Evolutionary conservation across 495 filamentous ascomycete genomes (phyloP).

Genomic region (Tricharina praecox): DNA sequence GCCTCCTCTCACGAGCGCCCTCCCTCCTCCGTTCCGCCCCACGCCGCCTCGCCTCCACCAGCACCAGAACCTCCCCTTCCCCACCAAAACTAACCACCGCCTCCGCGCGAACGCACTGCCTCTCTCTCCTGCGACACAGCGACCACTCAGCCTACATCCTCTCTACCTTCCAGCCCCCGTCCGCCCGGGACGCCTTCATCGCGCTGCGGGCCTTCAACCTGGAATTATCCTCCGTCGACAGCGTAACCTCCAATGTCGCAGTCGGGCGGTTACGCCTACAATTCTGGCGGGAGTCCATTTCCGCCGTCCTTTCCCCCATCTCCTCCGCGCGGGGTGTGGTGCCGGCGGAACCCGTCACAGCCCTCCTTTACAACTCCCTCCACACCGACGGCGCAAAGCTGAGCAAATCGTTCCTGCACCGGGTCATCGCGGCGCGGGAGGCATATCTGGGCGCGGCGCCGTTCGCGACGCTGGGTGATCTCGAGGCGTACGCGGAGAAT

Average conservation of each 20-base stretch:
- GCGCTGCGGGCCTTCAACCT: slow-evolving; percentile 86
- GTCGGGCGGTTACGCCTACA: slow-evolving; percentile 77
- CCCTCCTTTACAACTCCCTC: slow-evolving; percentile 58
- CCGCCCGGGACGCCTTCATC: slow-evolving; percentile 62
- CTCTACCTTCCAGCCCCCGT: slow-evolving; percentile 58
- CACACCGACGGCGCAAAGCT: slow-evolving; percentile 9
- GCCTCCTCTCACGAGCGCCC: no score
- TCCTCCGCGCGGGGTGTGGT: slow-evolving; percentile 44
- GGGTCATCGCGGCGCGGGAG: slow-evolving; percentile 49
- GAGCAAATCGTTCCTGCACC: slow-evolving; percentile 56
- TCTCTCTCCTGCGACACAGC: slow-evolving; percentile 44
- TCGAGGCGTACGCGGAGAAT: slow-evolving; percentile 82
- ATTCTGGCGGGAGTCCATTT: slow-evolving; percentile 79
- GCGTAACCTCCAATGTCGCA: slow-evolving; percentile 62
- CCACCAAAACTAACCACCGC: neutral
- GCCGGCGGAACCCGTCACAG: slow-evolving; percentile 79
- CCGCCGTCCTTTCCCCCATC: no score
- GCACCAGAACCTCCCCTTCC: no score
- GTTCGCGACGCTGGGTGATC: slow-evolving; percentile 49
- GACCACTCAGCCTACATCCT: slow-evolving; percentile 81
- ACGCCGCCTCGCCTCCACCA: no score
- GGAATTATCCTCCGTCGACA: slow-evolving; percentile 72
- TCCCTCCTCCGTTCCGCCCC: no score
- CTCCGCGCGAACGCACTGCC: slow-evolving; percentile 40
- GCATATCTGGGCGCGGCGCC: slow-evolving; percentile 70